These are phyloP conservation scores for Heterobasidion irregulare DNA, from an alignment of 1,284 basidiomycete species.

Conservation along the genomic window DNA sequence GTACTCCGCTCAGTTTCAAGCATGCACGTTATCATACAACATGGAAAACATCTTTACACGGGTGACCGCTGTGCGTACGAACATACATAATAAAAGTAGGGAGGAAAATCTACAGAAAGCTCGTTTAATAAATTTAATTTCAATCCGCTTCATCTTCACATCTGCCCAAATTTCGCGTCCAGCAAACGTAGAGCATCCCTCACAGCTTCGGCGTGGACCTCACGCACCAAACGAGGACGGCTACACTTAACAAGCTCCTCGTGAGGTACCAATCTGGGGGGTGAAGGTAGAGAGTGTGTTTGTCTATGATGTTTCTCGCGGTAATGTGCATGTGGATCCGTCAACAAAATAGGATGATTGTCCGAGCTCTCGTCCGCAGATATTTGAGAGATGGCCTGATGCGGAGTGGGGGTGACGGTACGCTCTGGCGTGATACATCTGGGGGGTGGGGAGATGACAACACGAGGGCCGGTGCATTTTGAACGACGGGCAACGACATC, in stretches of 20 bases:
- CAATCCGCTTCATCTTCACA: neutral
- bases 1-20: too few species aligned
- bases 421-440: constrained; percentile 40
- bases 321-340: constrained; percentile 47
- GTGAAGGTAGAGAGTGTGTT: constrained; percentile 32
- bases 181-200: constrained; percentile 71
- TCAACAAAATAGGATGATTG: constrained; percentile 29
- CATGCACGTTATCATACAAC: neutral
- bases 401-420: constrained; percentile 21
- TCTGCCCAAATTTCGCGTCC: constrained; percentile 53
- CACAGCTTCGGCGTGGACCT: constrained; percentile 74
- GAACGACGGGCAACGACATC: constrained; percentile 83
- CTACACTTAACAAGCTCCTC: constrained; percentile 54
- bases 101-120: neutral
- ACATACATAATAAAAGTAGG: neutral
- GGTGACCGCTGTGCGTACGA: neutral
- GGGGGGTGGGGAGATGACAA: constrained; percentile 55
- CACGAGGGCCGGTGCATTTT: constrained; percentile 66
- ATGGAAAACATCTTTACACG: neutral
- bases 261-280: constrained; percentile 46
- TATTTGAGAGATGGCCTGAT: constrained; percentile 11
- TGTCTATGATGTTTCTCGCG: constrained; percentile 34
- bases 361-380: constrained; percentile 1
- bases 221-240: constrained; percentile 46
- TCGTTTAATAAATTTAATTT: neutral